A percentile compares a stretch with the other conserved stretches of the same genome.
phyloP scores from a whole-genome alignment of 306 rosid genomes.

The Ceratonia siliqua region DNA sequence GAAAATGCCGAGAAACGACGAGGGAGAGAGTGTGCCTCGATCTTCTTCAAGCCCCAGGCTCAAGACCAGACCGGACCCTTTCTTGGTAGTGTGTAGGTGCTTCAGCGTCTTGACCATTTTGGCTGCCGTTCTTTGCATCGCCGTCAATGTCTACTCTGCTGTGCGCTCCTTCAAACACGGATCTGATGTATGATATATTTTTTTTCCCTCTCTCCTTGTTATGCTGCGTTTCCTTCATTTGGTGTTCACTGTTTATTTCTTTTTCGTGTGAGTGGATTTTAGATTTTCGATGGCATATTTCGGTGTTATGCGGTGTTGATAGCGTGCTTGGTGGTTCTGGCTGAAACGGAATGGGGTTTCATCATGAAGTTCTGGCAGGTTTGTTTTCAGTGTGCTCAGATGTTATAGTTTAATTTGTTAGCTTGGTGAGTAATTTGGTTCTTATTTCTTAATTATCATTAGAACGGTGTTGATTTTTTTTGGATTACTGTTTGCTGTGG shows the following conservation, averaged over 20 bases:
- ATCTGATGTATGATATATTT: conserved; percentile 46
- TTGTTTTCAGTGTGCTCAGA: not conserved
- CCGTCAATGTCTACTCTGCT: conserved; percentile 69
- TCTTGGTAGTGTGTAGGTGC: conserved; percentile 54
- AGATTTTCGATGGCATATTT: conserved; percentile 80
- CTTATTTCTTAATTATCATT: not conserved
- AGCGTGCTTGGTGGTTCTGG: conserved; percentile 58
- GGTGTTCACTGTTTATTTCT: not conserved
- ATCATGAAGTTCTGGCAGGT: conserved; percentile 71
- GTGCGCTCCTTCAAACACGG: conserved; percentile 57
- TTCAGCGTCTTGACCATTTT: conserved; percentile 60
- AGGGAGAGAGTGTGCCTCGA: conserved; percentile 2
- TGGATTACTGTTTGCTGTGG: not conserved
- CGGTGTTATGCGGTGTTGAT: conserved; percentile 75
- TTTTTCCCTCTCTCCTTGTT: not conserved
- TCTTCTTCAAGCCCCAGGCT: conserved; percentile 18
- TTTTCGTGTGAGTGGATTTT: not conserved
- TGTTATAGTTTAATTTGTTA: not conserved
- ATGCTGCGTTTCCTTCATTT: not conserved
- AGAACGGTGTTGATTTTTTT: not conserved
- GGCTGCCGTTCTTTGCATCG: conserved; percentile 62
- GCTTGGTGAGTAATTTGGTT: not conserved
- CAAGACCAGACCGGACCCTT: conserved; percentile 44
- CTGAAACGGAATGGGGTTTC: conserved; percentile 78
- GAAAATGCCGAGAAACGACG: conserved; percentile 39